phyloP scores from a whole-genome alignment of 2,329 filamentous ascomycete genomes.

The Phaeomoniella chlamydospora region DNA sequence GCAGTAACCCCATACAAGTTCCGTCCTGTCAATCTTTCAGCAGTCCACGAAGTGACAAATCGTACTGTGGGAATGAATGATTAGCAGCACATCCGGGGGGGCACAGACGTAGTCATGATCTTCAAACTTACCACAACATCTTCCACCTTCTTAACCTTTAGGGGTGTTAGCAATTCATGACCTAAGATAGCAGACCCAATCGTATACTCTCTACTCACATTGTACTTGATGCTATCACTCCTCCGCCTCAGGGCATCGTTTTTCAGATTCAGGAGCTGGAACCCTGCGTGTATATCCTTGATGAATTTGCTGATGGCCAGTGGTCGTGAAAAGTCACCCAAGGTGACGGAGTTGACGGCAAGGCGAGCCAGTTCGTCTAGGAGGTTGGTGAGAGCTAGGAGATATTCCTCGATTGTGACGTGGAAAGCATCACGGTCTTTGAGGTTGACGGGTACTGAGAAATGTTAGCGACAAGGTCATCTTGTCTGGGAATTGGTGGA shows the following conservation, averaged over 20 bases:
- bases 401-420: conserved; percentile 92
- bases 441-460: conserved; percentile 74
- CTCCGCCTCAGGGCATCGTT: conserved; percentile 81
- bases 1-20: too few relatives aligned
- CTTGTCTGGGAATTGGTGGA: not conserved
- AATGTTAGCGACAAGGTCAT: not conserved
- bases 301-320: conserved; percentile 81
- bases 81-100: too few relatives aligned
- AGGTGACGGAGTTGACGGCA: conserved; percentile 84
- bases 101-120: too few relatives aligned
- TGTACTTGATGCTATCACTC: conserved; percentile 90
- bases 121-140: conserved; percentile 62
- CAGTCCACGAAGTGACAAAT: too few relatives aligned
- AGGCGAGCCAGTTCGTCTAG: conserved; percentile 74
- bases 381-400: conserved; percentile 72
- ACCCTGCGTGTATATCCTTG: conserved; percentile 89
- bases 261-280: conserved; percentile 94
- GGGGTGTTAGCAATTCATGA: conserved; percentile 3
- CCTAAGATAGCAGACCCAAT: conserved; percentile 1
- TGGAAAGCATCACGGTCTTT: conserved; percentile 77
- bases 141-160: conserved; percentile 93
- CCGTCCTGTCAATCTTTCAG: too few relatives aligned
- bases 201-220: conserved; percentile 25
- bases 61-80: too few relatives aligned
- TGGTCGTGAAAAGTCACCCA: conserved; percentile 76